Evolutionary conservation across 768 basidiomycete genomes (phyloP), one percentile per base, ranked within the genome.

Genomic region (Mycena vitilis): DNA sequence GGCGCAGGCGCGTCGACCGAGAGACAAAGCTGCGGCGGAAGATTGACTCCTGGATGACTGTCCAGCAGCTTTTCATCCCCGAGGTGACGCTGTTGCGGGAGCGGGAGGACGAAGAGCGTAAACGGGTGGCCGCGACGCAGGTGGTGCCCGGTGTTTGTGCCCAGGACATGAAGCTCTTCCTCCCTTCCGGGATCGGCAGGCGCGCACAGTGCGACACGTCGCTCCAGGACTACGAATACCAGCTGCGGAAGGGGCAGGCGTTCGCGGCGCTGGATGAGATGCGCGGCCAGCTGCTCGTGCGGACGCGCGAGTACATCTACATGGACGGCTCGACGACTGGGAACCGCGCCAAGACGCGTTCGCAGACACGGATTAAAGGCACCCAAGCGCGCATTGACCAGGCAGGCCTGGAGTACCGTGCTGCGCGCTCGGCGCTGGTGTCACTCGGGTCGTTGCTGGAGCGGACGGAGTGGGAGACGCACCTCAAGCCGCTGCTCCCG

Each of bases 301-400:
- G 38, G 7, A 56, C 55, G 22, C 36, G 18, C 4, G 37, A 38
- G 11, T 56, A 40, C 55, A 22, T 40, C 34, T 12, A 56, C n/a
- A 38, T 5, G n/a, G 69, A 75, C 49, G 63, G 54, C 2, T 58
- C 65, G 30, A 56, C 74, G 8, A 61, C 63, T 1, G 75, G 76
- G 40, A 61, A 52, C 7, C n/a, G n/a, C n/a, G 71, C 73, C 0
- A 78, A 77, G 45, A 79, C 77, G 0, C 65, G 72, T 13, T 76
- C 76, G 0, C 47, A 64, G 1, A 72, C 60, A 11, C 48, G 66
- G 25, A 71, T 76, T 4, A 48, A 42, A 10, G 60, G 44, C 1
- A 61, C 76, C 3, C 59, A 74, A 13, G 73, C 64, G 1, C 66
- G 63, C 25, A 72, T 74, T 13, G 47, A 70, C n/a, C 53, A 61